These are phyloP conservation scores for Pseudopithomyces maydicus DNA, from an alignment of 2,329 filamentous ascomycete species.

Conservation along the genomic window DNA sequence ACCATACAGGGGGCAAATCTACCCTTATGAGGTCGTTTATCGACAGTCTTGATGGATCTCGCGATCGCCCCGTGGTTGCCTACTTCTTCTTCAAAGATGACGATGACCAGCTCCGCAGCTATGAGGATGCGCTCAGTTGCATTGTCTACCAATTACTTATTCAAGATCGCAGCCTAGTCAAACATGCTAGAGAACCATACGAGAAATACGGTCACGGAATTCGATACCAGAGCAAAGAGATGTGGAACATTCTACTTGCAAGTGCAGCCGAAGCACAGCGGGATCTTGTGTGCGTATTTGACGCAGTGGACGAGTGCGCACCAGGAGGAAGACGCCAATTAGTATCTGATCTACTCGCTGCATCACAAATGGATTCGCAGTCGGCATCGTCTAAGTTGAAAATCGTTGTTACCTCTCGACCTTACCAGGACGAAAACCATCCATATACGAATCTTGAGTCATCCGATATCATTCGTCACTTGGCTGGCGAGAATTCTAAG, in stretches of 20 bases:
- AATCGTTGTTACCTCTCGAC: conserved; percentile 1
- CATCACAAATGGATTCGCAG: background rate
- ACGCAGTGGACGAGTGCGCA: conserved; percentile 6
- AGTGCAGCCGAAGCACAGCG: background rate
- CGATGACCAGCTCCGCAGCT: conserved; percentile 4
- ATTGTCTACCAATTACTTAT: background rate
- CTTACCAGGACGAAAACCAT: conserved; percentile 5
- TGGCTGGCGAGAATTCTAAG: conserved; percentile 2
- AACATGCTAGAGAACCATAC: background rate
- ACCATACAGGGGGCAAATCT: background rate
- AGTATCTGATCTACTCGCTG: background rate
- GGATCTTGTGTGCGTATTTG: background rate
- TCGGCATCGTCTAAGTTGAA: background rate
- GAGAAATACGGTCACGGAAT: background rate
- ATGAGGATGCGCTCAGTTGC: conserved; percentile 3
- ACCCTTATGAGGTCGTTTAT: conserved; percentile 5
- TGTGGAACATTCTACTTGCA: background rate
- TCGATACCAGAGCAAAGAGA: conserved; percentile 2
- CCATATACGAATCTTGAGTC: background rate
- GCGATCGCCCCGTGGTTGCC: background rate
- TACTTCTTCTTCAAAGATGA: conserved; percentile 9
- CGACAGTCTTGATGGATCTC: background rate
- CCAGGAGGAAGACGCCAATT: background rate
- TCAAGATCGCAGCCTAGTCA: conserved; percentile 1
- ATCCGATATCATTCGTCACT: background rate